Percentiles rank a stretch among this genome's conserved stretches.
These are phyloP conservation scores for Nicotiana sylvestris DNA, from an alignment of 257 asterid species.

Conservation along the genomic window DNA sequence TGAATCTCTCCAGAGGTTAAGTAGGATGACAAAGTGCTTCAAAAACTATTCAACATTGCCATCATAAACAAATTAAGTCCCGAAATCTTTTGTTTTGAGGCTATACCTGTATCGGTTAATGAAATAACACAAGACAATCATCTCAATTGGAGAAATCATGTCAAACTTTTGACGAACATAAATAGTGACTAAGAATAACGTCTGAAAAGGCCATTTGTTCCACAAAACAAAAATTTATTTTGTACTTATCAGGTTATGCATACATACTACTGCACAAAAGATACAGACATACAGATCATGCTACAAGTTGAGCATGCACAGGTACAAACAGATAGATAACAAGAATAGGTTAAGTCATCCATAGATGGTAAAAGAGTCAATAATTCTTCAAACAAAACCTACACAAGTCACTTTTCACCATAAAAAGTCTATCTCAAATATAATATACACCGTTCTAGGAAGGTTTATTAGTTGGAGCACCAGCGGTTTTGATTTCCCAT, in stretches of 20 bases:
- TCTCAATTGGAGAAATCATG: not conserved
- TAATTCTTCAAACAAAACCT: not conserved
- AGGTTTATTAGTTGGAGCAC: not conserved
- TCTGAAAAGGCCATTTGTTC: not conserved
- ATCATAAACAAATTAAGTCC: not conserved
- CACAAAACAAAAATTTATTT: not conserved
- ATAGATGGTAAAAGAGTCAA: not conserved
- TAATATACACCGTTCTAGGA: not conserved
- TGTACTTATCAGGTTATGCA: not conserved
- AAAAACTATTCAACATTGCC: not conserved
- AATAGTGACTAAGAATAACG: not conserved
- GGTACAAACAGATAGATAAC: not conserved
- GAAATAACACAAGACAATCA: not conserved
- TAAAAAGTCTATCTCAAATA: no score
- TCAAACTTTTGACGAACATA: not conserved
- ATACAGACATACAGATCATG: no score
- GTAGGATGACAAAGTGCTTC: not conserved
- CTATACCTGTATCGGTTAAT: not conserved
- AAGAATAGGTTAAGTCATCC: not conserved
- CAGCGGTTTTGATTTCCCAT: not conserved
- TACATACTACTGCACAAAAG: no score
- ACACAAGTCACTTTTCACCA: not conserved
- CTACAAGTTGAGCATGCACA: not conserved
- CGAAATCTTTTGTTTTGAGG: not conserved
- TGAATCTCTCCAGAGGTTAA: not conserved